A percentile compares a stretch with the other conserved stretches of the same genome.
Conservation (phyloP, 306 rosid genomes). For the Acacia confusa region DNA sequence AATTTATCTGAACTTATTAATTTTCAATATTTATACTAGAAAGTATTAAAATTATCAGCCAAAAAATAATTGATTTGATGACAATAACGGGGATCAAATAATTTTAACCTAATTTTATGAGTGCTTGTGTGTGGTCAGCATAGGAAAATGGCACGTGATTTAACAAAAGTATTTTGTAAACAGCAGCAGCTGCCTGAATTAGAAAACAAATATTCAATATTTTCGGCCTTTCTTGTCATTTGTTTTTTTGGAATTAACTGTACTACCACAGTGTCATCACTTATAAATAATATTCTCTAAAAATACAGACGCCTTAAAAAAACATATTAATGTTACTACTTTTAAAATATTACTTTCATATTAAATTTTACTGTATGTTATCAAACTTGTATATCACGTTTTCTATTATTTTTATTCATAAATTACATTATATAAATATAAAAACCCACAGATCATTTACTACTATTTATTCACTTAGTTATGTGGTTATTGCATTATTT, state of each 20-base stretch:
- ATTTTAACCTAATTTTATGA: not conserved
- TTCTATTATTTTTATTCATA: not conserved
- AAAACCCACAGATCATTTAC: not conserved
- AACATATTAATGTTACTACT: not conserved
- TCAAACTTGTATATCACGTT: not conserved
- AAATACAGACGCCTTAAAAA: not conserved
- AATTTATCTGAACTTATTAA: no score
- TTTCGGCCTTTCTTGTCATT: not conserved
- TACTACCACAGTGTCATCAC: not conserved
- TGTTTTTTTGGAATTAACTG: not conserved
- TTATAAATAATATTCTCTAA: not conserved
- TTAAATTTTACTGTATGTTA: not conserved
- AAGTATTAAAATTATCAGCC: not conserved
- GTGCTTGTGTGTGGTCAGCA: not conserved
- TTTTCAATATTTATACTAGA: not conserved
- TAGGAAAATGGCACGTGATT: not conserved
- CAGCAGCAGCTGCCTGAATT: not conserved
- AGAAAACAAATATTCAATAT: not conserved
- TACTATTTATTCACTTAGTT: not conserved
- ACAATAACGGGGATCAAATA: not conserved
- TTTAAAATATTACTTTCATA: no score
- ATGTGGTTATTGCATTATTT: not conserved
- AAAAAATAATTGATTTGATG: not conserved
- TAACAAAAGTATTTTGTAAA: not conserved
- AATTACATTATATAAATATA: not conserved